phyloP scores from a whole-genome alignment of 139 green algal species.

The Closterium sp. region DNA sequence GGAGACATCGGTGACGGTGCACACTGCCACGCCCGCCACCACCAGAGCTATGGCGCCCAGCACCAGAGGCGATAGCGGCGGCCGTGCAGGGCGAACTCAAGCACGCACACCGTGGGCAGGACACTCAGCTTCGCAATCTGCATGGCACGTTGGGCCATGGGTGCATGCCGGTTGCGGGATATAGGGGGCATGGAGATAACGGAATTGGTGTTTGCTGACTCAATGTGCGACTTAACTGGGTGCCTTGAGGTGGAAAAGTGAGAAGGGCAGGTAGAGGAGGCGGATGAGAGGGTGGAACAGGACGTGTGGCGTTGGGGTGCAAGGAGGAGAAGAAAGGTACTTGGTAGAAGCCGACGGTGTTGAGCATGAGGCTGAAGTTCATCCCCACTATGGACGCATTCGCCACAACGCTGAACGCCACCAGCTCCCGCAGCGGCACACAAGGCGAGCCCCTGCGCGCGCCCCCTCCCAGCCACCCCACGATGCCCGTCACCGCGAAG shows the following conservation, averaged over 20 bases:
- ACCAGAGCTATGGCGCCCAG: slow-evolving; percentile 66
- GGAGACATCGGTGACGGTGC: slow-evolving; percentile 45
- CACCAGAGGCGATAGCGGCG: slow-evolving; percentile 68
- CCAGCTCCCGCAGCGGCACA: slow-evolving; percentile 48
- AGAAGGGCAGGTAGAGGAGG: neutral
- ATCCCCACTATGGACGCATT: slow-evolving; percentile 66
- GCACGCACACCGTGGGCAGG: slow-evolving; percentile 82
- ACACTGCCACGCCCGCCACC: slow-evolving; percentile 33
- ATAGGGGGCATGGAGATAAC: neutral
- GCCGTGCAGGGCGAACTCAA: slow-evolving; percentile 70
- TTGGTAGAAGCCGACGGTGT: slow-evolving; percentile 57
- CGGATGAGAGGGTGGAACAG: neutral
- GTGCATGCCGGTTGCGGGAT: too few relatives aligned
- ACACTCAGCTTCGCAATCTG: slow-evolving; percentile 91
- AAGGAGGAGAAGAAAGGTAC: slow-evolving; percentile 68
- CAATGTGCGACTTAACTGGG: neutral
- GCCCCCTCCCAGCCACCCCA: slow-evolving; percentile 5
- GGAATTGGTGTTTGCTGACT: neutral
- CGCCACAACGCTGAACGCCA: slow-evolving; percentile 59
- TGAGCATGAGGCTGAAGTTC: slow-evolving; percentile 68
- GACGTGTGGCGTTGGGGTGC: neutral
- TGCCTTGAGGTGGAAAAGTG: neutral
- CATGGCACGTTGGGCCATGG: neutral
- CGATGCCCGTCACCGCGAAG: slow-evolving; percentile 9
- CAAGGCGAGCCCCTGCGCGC: neutral